These are phyloP conservation scores for Hypoxylon lenormandii DNA, from an alignment of 495 filamentous ascomycete genomes.

Conservation along the genomic window DNA sequence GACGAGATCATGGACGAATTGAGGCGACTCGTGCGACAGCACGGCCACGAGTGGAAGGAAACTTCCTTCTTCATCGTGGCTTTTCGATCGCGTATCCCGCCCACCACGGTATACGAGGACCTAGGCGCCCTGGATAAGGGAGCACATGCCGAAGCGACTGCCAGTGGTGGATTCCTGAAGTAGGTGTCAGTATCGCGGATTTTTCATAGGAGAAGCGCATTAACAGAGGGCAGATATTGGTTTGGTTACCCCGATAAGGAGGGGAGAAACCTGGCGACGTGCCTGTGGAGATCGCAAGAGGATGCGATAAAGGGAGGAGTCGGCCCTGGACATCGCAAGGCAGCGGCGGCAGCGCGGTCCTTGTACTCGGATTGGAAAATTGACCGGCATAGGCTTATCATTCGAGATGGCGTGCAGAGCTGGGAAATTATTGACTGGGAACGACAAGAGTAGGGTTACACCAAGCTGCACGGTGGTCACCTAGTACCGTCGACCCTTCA, in stretches of 20 bases:
- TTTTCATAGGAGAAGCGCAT: constrained; percentile 24
- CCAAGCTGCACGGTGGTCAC: constrained; percentile 41
- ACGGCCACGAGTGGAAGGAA: constrained; percentile 69
- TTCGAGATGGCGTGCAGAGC: constrained; percentile 65
- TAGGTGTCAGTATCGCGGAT: constrained; percentile 50
- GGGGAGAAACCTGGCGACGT: constrained; percentile 78
- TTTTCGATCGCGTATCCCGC: constrained; percentile 77
- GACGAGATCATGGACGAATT: constrained; percentile 68
- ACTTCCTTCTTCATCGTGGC: constrained; percentile 82
- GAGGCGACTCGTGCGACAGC: constrained; percentile 56
- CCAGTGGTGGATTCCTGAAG: constrained; percentile 86
- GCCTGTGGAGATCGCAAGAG: constrained; percentile 76
- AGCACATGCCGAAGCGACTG: constrained; percentile 80
- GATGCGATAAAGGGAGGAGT: constrained; percentile 76
- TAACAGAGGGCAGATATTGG: constrained; percentile 73
- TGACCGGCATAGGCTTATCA: constrained; percentile 70
- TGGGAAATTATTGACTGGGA: constrained; percentile 73
- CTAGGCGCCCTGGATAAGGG: constrained; percentile 76
- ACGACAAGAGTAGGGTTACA: constrained; percentile 49
- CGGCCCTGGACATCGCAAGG: constrained; percentile 69
- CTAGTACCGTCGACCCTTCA: constrained; percentile 22
- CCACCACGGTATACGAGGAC: constrained; percentile 69
- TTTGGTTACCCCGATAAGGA: constrained; percentile 75
- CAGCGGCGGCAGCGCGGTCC: constrained; percentile 61
- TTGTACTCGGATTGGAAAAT: constrained; percentile 72